Evolutionary conservation across 2,329 filamentous ascomycete species (phyloP).

Genomic region (Coniochaeta sp.): DNA sequence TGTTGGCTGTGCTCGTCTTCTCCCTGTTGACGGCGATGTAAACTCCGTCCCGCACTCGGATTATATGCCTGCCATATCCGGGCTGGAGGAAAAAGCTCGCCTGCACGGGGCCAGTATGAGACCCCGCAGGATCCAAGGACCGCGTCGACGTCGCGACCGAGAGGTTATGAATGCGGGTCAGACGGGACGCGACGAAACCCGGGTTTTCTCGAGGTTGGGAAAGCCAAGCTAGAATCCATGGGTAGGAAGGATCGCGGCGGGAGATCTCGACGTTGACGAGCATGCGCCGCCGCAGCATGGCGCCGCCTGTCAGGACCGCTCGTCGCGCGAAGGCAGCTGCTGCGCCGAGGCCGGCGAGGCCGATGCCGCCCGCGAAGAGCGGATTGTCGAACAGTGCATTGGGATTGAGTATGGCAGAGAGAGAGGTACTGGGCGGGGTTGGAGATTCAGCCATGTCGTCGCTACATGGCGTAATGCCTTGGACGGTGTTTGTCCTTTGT

Average conservation of each 20-base stretch:
- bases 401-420: constrained; percentile 32
- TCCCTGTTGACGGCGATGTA: constrained; percentile 84
- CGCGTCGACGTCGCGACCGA: constrained; percentile 44
- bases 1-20: constrained; percentile 75
- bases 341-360: constrained; percentile 82
- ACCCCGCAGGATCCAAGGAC: constrained; percentile 47
- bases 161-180: constrained; percentile 54
- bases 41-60: constrained; percentile 71
- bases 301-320: constrained; percentile 63
- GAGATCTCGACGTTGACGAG: constrained; percentile 95
- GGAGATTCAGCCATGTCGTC: constrained; percentile 2
- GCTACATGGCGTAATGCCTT: not conserved
- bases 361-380: constrained; percentile 67
- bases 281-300: constrained; percentile 72
- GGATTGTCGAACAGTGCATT: constrained; percentile 57
- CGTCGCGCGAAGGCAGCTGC: constrained; percentile 73
- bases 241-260: constrained; percentile 86
- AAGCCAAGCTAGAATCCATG: constrained; percentile 93
- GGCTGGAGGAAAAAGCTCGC: constrained; percentile 86
- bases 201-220: constrained; percentile 65
- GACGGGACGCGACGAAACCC: constrained; percentile 50
- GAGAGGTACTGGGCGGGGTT: constrained; percentile 5
- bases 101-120: constrained; percentile 59
- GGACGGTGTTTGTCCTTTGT: not conserved
- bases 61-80: constrained; percentile 79